Base-by-base conservation (phyloP, 805 yeast genomes). In the Metschnikowia gelsemii region DNA sequence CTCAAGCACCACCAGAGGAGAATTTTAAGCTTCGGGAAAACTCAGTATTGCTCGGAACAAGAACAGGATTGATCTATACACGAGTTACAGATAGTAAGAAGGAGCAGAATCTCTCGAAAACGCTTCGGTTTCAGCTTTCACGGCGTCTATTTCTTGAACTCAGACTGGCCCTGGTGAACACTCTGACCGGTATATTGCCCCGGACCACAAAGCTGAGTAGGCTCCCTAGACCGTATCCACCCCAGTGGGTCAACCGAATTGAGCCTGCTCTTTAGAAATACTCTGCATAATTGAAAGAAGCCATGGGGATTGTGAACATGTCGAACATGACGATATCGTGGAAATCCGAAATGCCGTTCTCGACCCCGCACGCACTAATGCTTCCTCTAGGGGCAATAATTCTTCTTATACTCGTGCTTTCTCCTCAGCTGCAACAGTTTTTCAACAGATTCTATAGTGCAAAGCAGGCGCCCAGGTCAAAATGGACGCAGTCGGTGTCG, bases 341-440 rank as follows among this genome's bases (percentile, higher is more conserved):
- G n/a, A n/a, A n/a, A n/a, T n/a, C n/a, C n/a, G n/a, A n/a, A n/a
- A n/a, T n/a, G n/a, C n/a, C n/a, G n/a, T n/a, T n/a, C n/a, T n/a
- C n/a, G n/a, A n/a, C n/a, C n/a, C n/a, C n/a, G n/a, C n/a, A n/a
- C n/a, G n/a, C n/a, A n/a, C n/a, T n/a, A n/a, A n/a, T 42, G 14
- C n/a, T 46, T 5, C 39, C 50, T 16, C 25, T 49, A 11, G 42
- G 39, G n/a, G 52, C 44, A 8, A 32, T 43, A 2, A 41, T 36
- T n/a, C 38, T 46, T 16, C 14, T 26, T 24, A 16, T 39, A 5
- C 29, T 45, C 23, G 35, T 29, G 24, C 38, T 36, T 17, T 46
- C 45, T 9, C 46, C 51, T 2, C 44, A 44, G 33, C 23, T 30
- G 8, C 12, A 32, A 5, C 35, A 44, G 19, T 17, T 20, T 13